A percentile compares a stretch with the other conserved stretches of the same genome.
phyloP scores from a whole-genome alignment of 169 alveolate genomes.

The Babesia bovis region DNA sequence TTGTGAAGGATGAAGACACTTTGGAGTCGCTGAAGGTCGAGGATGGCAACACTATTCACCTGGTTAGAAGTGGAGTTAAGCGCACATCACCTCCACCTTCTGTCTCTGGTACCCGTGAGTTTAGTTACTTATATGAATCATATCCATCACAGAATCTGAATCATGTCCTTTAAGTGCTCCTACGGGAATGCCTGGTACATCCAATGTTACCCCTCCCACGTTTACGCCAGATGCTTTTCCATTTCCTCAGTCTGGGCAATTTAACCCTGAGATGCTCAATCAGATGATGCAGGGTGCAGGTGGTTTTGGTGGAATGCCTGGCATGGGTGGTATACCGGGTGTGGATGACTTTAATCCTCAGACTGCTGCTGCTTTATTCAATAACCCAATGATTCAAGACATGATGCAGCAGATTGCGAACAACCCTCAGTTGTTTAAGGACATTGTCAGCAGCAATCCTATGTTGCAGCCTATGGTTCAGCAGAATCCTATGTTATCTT shows the following conservation, averaged over 20 bases:
- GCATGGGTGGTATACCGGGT: conserved; percentile 35
- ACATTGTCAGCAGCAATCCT: conserved; percentile 56
- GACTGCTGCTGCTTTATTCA: conserved; percentile 65
- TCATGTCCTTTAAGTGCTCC: conserved; percentile 35
- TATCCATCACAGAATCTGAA: not conserved
- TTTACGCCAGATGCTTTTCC: conserved; percentile 25
- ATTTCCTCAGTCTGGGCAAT: conserved; percentile 25
- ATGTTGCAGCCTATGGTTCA: conserved; percentile 64
- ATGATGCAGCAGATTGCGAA: conserved; percentile 72
- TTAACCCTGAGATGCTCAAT: conserved; percentile 55
- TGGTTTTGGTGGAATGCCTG: conserved; percentile 24
- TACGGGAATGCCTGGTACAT: conserved; percentile 13
- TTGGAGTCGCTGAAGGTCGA: conserved; percentile 77
- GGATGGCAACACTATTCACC: conserved; percentile 87
- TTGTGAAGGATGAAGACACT: conserved; percentile 84
- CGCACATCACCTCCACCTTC: conserved; percentile 45
- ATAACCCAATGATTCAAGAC: conserved; percentile 79
- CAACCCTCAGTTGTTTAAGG: conserved; percentile 73
- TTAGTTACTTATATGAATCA: not conserved
- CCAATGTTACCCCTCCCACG: conserved; percentile 20
- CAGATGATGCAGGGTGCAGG: conserved; percentile 57
- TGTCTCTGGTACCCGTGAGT: conserved; percentile 18
- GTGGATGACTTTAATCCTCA: conserved; percentile 59
- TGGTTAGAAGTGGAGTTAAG: conserved; percentile 84
- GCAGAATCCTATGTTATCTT: conserved; percentile 81